Evolutionary conservation across 106 monocot genomes (phyloP), one percentile per base, ranked within the genome.

Genomic region (Acanthochlamys bracteata): DNA sequence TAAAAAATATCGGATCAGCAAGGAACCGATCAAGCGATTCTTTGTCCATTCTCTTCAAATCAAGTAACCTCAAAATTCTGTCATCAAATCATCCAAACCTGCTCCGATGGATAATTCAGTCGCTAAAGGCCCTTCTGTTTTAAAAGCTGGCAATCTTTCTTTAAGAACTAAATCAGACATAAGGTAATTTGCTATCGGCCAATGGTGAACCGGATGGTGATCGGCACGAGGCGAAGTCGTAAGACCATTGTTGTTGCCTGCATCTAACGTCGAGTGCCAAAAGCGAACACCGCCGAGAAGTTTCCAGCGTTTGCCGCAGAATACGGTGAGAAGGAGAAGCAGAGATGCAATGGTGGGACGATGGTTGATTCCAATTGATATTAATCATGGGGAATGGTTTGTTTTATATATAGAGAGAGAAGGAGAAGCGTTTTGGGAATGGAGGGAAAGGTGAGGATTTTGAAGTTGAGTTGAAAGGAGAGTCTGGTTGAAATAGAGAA

Each of bases 241-340:
- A 20, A 74, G 24, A 55, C 11, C 17, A 53, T 84, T 71, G 57
- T 84, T 84, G 71, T 84, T 84, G 60, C 84, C 84, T 14, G 69
- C 20, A 43, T 84, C 84, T 8, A 84, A 39, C 10, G 66, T 63
- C 8, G 84, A 84, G 76, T 84, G 7, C 84, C 84, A 33, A 84
- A 79, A 24, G 70, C 68, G 24, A 84, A 61, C 47, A 84, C 33
- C 11, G 79, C 60, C 9, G 84, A 45, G 41, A 79, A 60, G 24
- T 66, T 42, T 42, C 42, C 63, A 9, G 40, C 57, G 1, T 1
- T 25, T 11, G 59, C 59, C 40, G 65, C 3, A 47, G 53, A 24
- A 15, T 53, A 17, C 12, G 41, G 4, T 20, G 20, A 21, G 39
- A 25, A 15, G n/a, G 47, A 74, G 46, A 46, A 59, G 51, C 45